phyloP scores from a whole-genome alignment of 2,329 filamentous ascomycete species.

The Xylaria sp. region DNA sequence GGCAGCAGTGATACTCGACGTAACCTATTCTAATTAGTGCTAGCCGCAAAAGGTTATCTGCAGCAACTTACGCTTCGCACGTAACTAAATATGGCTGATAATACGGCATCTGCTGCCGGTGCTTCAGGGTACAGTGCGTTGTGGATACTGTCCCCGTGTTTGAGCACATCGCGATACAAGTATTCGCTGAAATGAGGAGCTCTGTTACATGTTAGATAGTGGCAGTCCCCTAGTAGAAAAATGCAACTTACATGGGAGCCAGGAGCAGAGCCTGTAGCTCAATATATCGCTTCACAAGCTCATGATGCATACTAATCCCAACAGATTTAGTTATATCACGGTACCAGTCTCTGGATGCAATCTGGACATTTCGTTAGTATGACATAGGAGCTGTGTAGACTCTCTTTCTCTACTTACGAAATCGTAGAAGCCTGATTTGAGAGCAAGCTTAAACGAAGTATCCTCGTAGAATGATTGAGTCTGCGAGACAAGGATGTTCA shows the following conservation, averaged over 20 bases:
- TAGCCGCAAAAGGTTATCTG: conserved; percentile 43
- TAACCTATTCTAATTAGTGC: conserved; percentile 46
- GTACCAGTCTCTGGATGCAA: conserved; percentile 31
- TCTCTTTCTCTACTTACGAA: conserved; percentile 57
- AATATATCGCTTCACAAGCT: conserved; percentile 82
- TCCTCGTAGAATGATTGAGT: conserved; percentile 80
- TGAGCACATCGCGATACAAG: conserved; percentile 91
- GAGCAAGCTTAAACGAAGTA: conserved; percentile 86
- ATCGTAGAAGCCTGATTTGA: conserved; percentile 90
- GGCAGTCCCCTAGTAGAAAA: not conserved
- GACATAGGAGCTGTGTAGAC: not conserved
- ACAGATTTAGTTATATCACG: conserved; percentile 59
- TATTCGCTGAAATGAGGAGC: conserved; percentile 95
- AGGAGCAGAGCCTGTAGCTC: conserved; percentile 90
- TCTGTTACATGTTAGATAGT: conserved; percentile 24
- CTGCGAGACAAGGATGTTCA: conserved; percentile 85
- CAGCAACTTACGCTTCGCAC: conserved; percentile 64
- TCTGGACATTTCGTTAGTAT: conserved; percentile 89
- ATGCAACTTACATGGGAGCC: conserved; percentile 68
- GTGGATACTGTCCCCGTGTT: conserved; percentile 81
- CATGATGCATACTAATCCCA: conserved; percentile 86
- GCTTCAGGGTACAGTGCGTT: conserved; percentile 79
- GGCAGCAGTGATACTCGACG: conserved; percentile 84
- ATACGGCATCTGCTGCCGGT: conserved; percentile 70
- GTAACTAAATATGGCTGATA: conserved; percentile 85